Evolutionary conservation across 2,329 filamentous ascomycete genomes (phyloP).

Genomic region (Pseudogymnoascus sp.): DNA sequence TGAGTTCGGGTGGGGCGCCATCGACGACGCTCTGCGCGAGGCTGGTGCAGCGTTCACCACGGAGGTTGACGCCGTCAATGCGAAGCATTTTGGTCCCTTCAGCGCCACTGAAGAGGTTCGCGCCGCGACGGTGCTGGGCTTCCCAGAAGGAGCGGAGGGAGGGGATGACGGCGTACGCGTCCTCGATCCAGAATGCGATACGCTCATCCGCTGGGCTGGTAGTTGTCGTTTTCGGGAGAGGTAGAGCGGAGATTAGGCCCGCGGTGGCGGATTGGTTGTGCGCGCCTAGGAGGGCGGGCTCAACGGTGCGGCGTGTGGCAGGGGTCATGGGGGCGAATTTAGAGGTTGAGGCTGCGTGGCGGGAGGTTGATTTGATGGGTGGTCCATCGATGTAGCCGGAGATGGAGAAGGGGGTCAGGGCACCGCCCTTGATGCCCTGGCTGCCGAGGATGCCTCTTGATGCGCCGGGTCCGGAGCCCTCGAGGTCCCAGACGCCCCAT

Average conservation of each 20-base stretch:
- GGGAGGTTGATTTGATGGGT: conserved; percentile 17
- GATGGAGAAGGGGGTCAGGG: conserved; percentile 48
- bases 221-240: conserved; percentile 20
- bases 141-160: conserved; percentile 27
- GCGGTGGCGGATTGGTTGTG: conserved; percentile 13
- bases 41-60: conserved; percentile 26
- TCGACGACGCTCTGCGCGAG: conserved; percentile 22
- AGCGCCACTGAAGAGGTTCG: conserved; percentile 20
- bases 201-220: conserved; percentile 25
- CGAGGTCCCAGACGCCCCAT: conserved; percentile 61
- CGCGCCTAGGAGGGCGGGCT: conserved; percentile 19
- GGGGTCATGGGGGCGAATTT: conserved; percentile 59
- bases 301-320: conserved; percentile 38
- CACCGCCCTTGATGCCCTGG: conserved; percentile 42
- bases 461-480: conserved; percentile 44
- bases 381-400: conserved; percentile 54
- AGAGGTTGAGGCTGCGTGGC: conserved; percentile 26
- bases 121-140: conserved; percentile 18
- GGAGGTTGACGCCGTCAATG: conserved; percentile 25
- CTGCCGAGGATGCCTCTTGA: conserved; percentile 33
- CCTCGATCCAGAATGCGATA: conserved; percentile 27
- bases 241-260: conserved; percentile 25
- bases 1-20: conserved; percentile 18
- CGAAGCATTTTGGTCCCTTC: conserved; percentile 19
- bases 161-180: conserved; percentile 25